Base-by-base conservation (phyloP, 495 filamentous ascomycete genomes). In the Sordaria brevicollis region DNA sequence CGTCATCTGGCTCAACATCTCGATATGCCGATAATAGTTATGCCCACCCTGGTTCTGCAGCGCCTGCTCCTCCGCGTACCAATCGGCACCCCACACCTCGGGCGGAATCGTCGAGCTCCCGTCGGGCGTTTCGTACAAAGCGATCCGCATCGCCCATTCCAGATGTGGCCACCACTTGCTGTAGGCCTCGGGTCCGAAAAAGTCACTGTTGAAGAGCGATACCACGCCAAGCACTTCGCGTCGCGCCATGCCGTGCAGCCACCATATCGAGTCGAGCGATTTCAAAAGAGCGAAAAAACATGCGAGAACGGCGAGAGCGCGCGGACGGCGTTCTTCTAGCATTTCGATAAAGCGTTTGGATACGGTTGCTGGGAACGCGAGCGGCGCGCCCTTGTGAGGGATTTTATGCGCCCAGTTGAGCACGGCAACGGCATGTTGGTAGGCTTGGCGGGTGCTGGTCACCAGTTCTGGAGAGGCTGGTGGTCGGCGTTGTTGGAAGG, bases 321-420 rank as follows among this genome's bases (percentile, higher is more conserved):
- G 81, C 0, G 85, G 86, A 34, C 81, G 80, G 5, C 83, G 79
- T 69, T 79, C 75, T 65, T 82, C 83, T 4, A 88, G 79, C 19
- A 87, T 74, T 41, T 86, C 83, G 37, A 88, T 83, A 71, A 81
- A 88, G 13, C 84, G 82, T n/a, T 83, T 80, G 13, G 85, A 86
- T n/a, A 88, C 86, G 9, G 84, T 86, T 2, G 86, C 85, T n/a
- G 86, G 83, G 70, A 88, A 86, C 10, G 84, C 82, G 0, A 88
- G 81, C 0, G 84, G 82, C 3, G 85, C 81, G 17, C 81, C 80
- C 62, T 83, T 83, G 70, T 86, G 81, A 25, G 84, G 84, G 68
- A 83, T 83, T 71, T 84, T 84, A 76, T 87, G 83, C 43, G 84
- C 83, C 86, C 86, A 88, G 71, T 86, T 86, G 10, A 88, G 77